These are phyloP conservation scores for Arthroderma sp. DNA, from an alignment of 2,329 filamentous ascomycete species.

Conservation along the genomic window DNA sequence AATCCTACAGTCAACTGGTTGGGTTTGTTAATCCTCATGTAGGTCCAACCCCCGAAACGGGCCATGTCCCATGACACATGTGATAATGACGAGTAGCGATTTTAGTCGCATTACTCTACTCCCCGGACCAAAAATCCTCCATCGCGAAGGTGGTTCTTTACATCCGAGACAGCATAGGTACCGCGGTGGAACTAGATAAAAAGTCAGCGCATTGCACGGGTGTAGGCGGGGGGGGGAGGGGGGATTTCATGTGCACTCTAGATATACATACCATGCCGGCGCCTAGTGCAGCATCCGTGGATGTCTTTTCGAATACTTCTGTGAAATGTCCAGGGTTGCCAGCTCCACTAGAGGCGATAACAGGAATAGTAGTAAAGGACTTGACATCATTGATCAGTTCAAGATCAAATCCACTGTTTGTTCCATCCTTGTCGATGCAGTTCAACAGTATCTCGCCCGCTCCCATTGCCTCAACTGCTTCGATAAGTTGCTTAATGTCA, in stretches of 20 bases:
- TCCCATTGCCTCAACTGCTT: constrained; percentile 91
- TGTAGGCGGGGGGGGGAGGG: background rate
- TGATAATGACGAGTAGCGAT: background rate
- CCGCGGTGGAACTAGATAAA: constrained; percentile 64
- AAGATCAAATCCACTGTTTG: constrained; percentile 85
- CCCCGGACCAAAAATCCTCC: constrained; percentile 4
- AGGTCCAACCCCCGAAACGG: background rate
- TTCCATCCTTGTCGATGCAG: constrained; percentile 94
- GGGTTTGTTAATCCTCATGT: background rate
- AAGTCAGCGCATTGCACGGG: constrained; percentile 11
- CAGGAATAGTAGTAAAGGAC: constrained; percentile 72
- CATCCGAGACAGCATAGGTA: constrained; percentile 87
- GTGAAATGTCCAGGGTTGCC: constrained; percentile 78
- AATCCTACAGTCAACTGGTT: background rate
- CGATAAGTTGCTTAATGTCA: constrained; percentile 77
- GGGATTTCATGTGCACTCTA: background rate
- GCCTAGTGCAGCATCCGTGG: constrained; percentile 82
- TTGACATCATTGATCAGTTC: constrained; percentile 88
- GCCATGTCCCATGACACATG: background rate
- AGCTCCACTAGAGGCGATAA: constrained; percentile 88
- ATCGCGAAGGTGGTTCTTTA: constrained; percentile 64
- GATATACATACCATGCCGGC: constrained; percentile 64
- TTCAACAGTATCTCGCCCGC: constrained; percentile 89
- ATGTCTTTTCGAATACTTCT: constrained; percentile 77
- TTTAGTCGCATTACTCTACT: constrained; percentile 2